A percentile compares a stretch with the other conserved stretches of the same genome.
These are phyloP conservation scores for Oropetium thomaeum DNA, from an alignment of 176 grass and related monocot genomes.

Conservation along the genomic window DNA sequence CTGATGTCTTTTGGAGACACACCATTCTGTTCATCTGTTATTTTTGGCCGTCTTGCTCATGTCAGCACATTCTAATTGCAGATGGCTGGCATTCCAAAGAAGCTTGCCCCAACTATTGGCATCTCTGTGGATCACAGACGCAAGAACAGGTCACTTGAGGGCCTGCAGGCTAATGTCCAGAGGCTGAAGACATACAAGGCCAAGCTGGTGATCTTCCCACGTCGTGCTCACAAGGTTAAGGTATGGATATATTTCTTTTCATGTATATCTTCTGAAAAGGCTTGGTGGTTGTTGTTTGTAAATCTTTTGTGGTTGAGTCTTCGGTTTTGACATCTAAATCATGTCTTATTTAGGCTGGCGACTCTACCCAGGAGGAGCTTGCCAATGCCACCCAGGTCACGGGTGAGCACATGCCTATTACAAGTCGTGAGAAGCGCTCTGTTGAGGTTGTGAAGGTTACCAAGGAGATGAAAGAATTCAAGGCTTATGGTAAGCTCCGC, in stretches of 20 bases:
- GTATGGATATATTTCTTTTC: conserved; percentile 14
- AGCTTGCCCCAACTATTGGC: conserved; percentile 76
- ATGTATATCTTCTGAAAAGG: neutral
- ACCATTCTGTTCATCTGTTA: neutral
- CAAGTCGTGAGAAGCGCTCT: conserved; percentile 62
- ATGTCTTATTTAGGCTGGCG: conserved; percentile 53
- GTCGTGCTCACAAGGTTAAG: conserved; percentile 69
- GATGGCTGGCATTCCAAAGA: conserved; percentile 79
- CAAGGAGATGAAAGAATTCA: conserved; percentile 70
- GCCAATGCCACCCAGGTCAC: conserved; percentile 80
- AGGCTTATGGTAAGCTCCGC: conserved; percentile 73
- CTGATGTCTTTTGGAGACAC: neutral
- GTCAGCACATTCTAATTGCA: conserved; percentile 8
- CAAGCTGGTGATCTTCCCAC: conserved; percentile 97
- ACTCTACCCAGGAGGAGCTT: conserved; percentile 85
- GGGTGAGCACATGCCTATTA: conserved; percentile 78
- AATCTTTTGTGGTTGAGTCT: too few relatives aligned
- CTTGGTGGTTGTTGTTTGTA: neutral
- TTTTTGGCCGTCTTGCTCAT: neutral
- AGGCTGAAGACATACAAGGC: conserved; percentile 93
- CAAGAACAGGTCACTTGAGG: conserved; percentile 84
- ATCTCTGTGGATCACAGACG: conserved; percentile 82
- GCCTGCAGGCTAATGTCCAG: conserved; percentile 72
- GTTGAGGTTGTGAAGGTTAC: conserved; percentile 85
- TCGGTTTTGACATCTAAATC: neutral